A percentile compares a stretch with the other conserved stretches of the same genome.
Conservation (phyloP, 2,329 filamentous ascomycete genomes). For the Botrytis aclada region DNA sequence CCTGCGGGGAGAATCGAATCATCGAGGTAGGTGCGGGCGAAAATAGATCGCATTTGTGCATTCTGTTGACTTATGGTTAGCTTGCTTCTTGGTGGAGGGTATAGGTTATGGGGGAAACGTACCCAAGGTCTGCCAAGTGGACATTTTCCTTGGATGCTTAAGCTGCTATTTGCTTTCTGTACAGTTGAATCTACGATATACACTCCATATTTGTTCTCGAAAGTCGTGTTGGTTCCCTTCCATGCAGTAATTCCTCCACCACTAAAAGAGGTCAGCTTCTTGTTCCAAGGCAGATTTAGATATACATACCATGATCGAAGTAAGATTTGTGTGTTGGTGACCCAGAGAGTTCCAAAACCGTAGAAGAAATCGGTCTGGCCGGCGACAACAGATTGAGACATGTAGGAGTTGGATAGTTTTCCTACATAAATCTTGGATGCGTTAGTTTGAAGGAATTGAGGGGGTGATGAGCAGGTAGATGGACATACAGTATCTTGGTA, state of each 20-base stretch:
- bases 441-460: constrained; percentile 1
- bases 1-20: constrained; percentile 47
- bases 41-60: constrained; percentile 49
- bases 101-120: background rate
- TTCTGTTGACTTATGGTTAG: constrained; percentile 38
- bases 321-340: constrained; percentile 51
- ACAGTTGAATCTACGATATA: constrained; percentile 58
- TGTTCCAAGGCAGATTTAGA: background rate
- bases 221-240: constrained; percentile 66
- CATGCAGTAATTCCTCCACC: constrained; percentile 63
- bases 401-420: constrained; percentile 64
- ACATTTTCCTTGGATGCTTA: constrained; percentile 42
- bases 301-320: constrained; percentile 50
- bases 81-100: background rate
- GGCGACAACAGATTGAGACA: constrained; percentile 57
- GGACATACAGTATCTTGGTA: constrained; percentile 61
- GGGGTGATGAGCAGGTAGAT: background rate
- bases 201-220: constrained; percentile 63
- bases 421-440: constrained; percentile 55
- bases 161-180: constrained; percentile 52
- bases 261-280: background rate
- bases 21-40: constrained; percentile 49
- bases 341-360: constrained; percentile 56
- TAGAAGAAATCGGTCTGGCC: constrained; percentile 69
- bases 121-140: constrained; percentile 52